These are phyloP conservation scores for Parmales sp. DNA, from an alignment of 108 stramenopile genomes.

Conservation along the genomic window DNA sequence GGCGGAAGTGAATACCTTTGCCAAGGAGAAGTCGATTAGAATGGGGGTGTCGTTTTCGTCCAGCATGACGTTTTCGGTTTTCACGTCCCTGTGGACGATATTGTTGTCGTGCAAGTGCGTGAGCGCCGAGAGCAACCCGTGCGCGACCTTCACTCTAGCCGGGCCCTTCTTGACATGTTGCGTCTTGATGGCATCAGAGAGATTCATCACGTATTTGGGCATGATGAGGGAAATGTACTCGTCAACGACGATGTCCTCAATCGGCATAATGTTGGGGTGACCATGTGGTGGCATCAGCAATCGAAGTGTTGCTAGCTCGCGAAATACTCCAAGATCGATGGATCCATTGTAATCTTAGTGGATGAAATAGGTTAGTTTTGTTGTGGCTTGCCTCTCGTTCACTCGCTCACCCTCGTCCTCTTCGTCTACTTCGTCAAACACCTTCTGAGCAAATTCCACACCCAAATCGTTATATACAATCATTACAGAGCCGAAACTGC, in stretches of 20 bases:
- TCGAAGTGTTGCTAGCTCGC: background rate
- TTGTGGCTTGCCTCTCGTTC: no score
- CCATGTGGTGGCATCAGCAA: background rate
- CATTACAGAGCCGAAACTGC: background rate
- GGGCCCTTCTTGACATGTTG: background rate
- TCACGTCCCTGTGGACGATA: background rate
- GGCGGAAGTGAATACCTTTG: background rate
- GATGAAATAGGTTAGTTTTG: no score
- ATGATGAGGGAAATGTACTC: background rate
- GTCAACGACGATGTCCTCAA: background rate
- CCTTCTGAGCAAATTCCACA: background rate
- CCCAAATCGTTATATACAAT: background rate
- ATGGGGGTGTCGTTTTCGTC: background rate
- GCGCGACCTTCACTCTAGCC: background rate
- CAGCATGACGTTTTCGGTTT: constrained; percentile 1
- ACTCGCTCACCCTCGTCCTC: no score
- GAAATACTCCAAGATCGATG: background rate
- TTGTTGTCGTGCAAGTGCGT: background rate
- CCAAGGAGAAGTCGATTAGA: background rate
- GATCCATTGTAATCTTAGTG: background rate
- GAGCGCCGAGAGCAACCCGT: background rate
- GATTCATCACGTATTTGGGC: background rate
- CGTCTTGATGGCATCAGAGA: background rate
- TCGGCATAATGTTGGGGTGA: background rate
- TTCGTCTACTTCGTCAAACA: background rate